Evolutionary conservation across 352 stramenopile genomes (phyloP).

Genomic region (Pythium chondricola): DNA sequence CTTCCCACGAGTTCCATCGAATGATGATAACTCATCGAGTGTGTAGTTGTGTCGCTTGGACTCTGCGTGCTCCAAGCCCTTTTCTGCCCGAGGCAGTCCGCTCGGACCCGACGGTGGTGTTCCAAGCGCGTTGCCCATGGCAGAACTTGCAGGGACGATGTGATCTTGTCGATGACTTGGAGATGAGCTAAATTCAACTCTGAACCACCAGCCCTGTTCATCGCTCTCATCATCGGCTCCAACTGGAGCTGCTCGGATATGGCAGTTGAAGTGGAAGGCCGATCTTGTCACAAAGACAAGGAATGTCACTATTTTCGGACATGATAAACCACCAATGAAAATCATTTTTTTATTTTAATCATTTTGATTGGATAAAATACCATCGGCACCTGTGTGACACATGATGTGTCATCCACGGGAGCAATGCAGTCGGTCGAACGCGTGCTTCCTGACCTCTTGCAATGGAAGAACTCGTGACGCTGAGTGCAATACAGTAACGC

Average conservation of each 20-base stretch:
- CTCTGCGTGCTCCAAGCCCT: neutral
- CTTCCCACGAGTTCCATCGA: constrained; percentile 75
- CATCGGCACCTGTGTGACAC: constrained; percentile 7
- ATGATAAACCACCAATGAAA: constrained; percentile 1
- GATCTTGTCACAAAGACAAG: constrained; percentile 11
- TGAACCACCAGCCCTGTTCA: too few species aligned
- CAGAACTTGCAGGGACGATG: neutral
- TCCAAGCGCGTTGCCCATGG: constrained; percentile 24
- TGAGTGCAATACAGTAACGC: too few species aligned
- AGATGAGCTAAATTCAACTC: constrained; percentile 4
- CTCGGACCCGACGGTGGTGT: constrained; percentile 14
- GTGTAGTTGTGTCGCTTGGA: constrained; percentile 58
- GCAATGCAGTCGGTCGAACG: too few species aligned
- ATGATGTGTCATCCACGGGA: too few species aligned
- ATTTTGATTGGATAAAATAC: constrained; percentile 6
- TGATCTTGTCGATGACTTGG: too few species aligned
- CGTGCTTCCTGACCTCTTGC: neutral
- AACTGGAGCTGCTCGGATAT: too few species aligned
- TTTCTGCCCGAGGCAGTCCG: constrained; percentile 1
- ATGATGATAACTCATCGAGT: constrained; percentile 65
- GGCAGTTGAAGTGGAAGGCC: constrained; percentile 1
- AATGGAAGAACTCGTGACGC: too few species aligned
- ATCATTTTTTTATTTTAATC: neutral
- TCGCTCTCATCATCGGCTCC: too few species aligned
- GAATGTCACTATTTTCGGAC: constrained; percentile 16